Base-by-base conservation (phyloP, 1,284 basidiomycete species). In the Marasmius fiardii region DNA sequence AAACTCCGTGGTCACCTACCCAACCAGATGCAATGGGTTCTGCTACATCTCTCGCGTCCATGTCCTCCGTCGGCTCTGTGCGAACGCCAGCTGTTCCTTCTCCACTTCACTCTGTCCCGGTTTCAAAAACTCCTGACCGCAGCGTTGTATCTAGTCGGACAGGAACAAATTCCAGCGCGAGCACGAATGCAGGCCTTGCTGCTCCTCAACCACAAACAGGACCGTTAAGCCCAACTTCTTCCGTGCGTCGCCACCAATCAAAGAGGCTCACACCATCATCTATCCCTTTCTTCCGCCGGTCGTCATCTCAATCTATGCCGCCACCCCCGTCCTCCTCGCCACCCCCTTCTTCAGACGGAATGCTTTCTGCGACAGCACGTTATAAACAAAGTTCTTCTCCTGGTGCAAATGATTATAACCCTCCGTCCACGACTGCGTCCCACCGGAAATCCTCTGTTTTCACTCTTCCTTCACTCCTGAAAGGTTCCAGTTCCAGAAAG, bases 241-340 rank as follows among this genome's bases (percentile, higher is more conserved):
- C 86, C 20, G 67, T 86, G 45, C 81, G 83, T 53, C 81, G 86
- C 44, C 80, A 81, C 43, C 82, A 83, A 51, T 86, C 84, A 12
- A 91, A 86, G 67, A 84, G 94, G 50, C 82, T 95, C 49, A 96
- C 95, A 0, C 95, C 95, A 0, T 95, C 93, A 14, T 92, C 93
- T 7, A 97, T 98, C 60, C 95, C 95, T 1, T 98, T 98, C 74
- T 97, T 97, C 78, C 83, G 93, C 41, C 88, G 95, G 18, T 92
- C 93, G 1, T 94, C 93, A 18, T 95, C 93, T 1, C 90, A 93
- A 63, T 93, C 92, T 1, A 87, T 92, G 75, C 86, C 91, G 60
- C 68, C 80, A 49, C 80, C 77, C 49, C 72, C 76, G 21, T 71
- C 79, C 12, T 70, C 75, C 21, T 85, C 88, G 7, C 86, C 86